phyloP scores from a whole-genome alignment of 2,329 filamentous ascomycete species.

The Alternaria solani region DNA sequence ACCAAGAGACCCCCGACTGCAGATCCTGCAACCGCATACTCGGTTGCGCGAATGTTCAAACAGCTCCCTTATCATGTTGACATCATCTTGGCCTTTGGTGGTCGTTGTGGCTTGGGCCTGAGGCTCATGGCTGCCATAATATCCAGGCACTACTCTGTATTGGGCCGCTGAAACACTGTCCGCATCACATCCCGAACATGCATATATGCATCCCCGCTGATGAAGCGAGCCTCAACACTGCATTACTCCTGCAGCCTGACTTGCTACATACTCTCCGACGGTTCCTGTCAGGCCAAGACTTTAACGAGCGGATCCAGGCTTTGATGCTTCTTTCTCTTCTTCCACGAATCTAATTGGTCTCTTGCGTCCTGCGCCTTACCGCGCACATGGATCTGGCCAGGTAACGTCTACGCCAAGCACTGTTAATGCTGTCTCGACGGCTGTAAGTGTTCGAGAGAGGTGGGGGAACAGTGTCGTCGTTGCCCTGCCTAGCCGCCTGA shows the following conservation, averaged over 20 bases:
- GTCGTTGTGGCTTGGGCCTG: slow-evolving; percentile 14
- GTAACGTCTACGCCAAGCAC: slow-evolving; percentile 14
- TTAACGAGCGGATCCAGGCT: slow-evolving; percentile 11
- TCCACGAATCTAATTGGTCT: slow-evolving; percentile 19
- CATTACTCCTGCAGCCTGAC: slow-evolving; percentile 24
- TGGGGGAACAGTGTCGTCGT: slow-evolving; percentile 18
- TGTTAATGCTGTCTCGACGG: slow-evolving; percentile 6
- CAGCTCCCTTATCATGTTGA: slow-evolving; percentile 4
- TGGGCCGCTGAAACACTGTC: slow-evolving; percentile 25
- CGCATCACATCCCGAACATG: slow-evolving; percentile 27
- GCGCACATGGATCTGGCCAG: slow-evolving; percentile 4
- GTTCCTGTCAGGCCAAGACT: slow-evolving; percentile 30
- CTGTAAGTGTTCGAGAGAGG: slow-evolving; percentile 26
- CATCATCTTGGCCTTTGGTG: slow-evolving; percentile 7
- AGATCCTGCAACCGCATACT: slow-evolving; percentile 10
- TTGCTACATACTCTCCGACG: slow-evolving; percentile 31
- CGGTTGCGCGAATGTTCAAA: neutral
- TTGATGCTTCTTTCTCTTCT: slow-evolving; percentile 4
- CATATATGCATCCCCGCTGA: slow-evolving; percentile 10
- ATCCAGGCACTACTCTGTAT: slow-evolving; percentile 10
- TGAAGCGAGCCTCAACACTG: slow-evolving; percentile 14
- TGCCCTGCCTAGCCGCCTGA: slow-evolving; percentile 19
- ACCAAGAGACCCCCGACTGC: slow-evolving; percentile 5
- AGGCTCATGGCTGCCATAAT: slow-evolving; percentile 11
- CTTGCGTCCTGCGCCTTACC: neutral